These are phyloP conservation scores for Kwoniella mangroviensis DNA, from an alignment of 768 basidiomycete genomes.

Conservation along the genomic window DNA sequence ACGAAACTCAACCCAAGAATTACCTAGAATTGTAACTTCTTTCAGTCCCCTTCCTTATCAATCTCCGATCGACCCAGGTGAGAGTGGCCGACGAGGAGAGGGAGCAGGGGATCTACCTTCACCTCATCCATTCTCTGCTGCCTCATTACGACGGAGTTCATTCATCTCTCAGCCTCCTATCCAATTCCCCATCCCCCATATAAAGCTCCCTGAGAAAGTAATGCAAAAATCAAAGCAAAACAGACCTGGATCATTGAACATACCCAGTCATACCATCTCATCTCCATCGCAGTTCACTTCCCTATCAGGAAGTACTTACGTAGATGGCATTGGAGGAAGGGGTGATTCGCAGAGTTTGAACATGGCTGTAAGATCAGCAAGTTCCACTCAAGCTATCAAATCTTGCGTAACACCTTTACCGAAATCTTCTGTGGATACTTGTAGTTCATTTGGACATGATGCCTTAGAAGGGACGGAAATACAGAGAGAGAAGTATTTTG, in stretches of 20 bases:
- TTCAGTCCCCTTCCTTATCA: not conserved
- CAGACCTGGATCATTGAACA: constrained; percentile 5
- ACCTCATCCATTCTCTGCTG: constrained; percentile 13
- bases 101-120: not conserved
- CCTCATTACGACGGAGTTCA: constrained; percentile 5
- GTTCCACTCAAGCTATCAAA: constrained; percentile 16
- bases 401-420: not conserved
- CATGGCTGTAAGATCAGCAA: not conserved
- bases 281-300: not conserved
- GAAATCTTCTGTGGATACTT: not conserved
- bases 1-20: not conserved
- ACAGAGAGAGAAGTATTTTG: not conserved
- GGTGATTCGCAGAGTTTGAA: not conserved
- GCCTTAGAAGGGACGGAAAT: not conserved
- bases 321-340: not conserved
- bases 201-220: not conserved
- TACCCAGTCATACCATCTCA: not conserved
- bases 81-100: too few relatives aligned
- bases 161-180: not conserved
- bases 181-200: constrained; percentile 5
- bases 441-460: constrained; percentile 7
- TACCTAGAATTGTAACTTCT: not conserved
- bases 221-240: not conserved
- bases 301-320: not conserved
- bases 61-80: not conserved